Conservation (phyloP, 257 asterid genomes). For the Jacaranda mimosifolia region DNA sequence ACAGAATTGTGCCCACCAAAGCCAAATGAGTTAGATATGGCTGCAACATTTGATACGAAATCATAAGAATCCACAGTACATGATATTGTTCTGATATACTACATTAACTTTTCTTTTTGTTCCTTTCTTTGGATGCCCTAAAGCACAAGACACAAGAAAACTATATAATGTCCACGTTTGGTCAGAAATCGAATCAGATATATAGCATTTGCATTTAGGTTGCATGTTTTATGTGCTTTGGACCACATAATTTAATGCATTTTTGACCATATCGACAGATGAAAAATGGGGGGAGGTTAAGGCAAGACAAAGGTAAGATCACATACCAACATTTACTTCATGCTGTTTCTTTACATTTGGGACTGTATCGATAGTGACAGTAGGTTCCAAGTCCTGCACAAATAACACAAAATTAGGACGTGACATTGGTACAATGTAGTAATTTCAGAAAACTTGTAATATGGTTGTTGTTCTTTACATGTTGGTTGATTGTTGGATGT, state of each 20-base stretch:
- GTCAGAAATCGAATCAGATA: not conserved
- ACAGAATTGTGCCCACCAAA: constrained; percentile 78
- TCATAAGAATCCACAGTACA: constrained; percentile 13
- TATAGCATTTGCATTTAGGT: not conserved
- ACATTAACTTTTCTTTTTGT: not conserved
- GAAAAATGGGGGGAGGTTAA: not conserved
- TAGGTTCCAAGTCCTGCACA: constrained; percentile 48
- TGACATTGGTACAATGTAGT: not conserved
- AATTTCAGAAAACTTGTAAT: not conserved
- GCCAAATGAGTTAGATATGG: constrained; percentile 78
- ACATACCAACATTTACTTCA: constrained; percentile 73
- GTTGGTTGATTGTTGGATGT: constrained; percentile 58
- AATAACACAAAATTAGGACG: not conserved
- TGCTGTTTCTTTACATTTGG: constrained; percentile 79
- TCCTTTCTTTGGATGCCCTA: constrained; percentile 10
- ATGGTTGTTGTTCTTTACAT: constrained; percentile 32
- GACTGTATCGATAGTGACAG: constrained; percentile 59
- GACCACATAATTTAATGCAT: constrained; percentile 14
- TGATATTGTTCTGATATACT: not conserved
- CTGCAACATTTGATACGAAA: constrained; percentile 41
- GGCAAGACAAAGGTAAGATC: constrained; percentile 16
- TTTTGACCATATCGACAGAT: not conserved
- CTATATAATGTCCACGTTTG: not conserved
- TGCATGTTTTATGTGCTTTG: not conserved
- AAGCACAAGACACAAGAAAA: constrained; percentile 9